A percentile compares a stretch with the other conserved stretches of the same genome.
Evolutionary conservation across 176 grass and related monocot genomes (phyloP).

Genomic region (Musa acuminata): DNA sequence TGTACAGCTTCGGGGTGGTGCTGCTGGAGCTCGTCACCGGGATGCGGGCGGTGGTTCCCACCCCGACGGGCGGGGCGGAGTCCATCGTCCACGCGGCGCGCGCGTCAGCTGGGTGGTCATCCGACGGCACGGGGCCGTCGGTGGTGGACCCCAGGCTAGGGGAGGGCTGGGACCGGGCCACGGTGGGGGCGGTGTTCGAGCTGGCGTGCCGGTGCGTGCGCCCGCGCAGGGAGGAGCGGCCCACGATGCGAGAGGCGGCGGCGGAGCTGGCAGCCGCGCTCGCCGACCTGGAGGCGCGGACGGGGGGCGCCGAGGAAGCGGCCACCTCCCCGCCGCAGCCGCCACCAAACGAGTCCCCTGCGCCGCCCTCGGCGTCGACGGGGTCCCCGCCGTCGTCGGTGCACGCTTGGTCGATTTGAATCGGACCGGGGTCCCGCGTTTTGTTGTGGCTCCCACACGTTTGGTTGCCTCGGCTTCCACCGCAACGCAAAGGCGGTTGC

Average conservation of each 20-base stretch:
- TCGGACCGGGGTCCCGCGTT: background rate
- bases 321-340: slow-evolving; percentile 4
- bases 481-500: too few relatives aligned
- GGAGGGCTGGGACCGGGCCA: slow-evolving; percentile 28
- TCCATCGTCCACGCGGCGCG: slow-evolving; percentile 48
- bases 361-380: background rate
- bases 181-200: slow-evolving; percentile 38
- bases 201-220: slow-evolving; percentile 47
- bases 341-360: background rate
- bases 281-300: slow-evolving; percentile 25
- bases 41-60: slow-evolving; percentile 51
- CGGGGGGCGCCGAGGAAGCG: background rate
- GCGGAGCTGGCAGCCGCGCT: slow-evolving; percentile 30
- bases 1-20: slow-evolving; percentile 47
- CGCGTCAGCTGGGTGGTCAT: slow-evolving; percentile 4
- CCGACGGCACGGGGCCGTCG: slow-evolving; percentile 3
- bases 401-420: slow-evolving; percentile 1
- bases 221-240: slow-evolving; percentile 49
- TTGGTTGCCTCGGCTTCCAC: too few relatives aligned
- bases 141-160: slow-evolving; percentile 45
- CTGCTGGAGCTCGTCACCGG: slow-evolving; percentile 41
- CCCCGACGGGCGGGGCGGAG: slow-evolving; percentile 44
- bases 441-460: background rate
- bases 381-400: background rate
- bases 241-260: slow-evolving; percentile 47